A percentile compares a stretch with the other conserved stretches of the same genome.
phyloP scores from a whole-genome alignment of 2,329 filamentous ascomycete genomes.

The Alternaria infectoria region DNA sequence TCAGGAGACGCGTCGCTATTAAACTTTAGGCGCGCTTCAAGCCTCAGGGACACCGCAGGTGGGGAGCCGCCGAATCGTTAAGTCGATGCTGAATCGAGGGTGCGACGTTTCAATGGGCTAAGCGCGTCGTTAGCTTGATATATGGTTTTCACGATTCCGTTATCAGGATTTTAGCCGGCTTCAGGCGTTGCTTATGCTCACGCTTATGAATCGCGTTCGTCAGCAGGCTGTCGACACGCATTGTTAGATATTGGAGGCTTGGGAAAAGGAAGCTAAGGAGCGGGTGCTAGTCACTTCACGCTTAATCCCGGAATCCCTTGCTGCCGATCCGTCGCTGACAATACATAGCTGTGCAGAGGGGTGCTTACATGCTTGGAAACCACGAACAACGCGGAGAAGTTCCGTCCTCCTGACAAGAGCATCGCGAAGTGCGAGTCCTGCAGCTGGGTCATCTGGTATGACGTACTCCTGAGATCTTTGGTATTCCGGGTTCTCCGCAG shows the following conservation, averaged over 20 bases:
- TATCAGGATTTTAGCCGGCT: not conserved
- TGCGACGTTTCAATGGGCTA: not conserved
- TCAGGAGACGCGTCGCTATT: constrained; percentile 13
- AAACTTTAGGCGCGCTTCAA: constrained; percentile 17
- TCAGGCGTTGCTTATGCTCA: constrained; percentile 1
- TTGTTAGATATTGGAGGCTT: constrained; percentile 3
- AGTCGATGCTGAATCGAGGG: constrained; percentile 7
- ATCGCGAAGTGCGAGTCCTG: not conserved
- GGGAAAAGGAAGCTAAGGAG: not conserved
- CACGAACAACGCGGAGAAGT: not conserved
- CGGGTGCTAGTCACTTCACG: constrained; percentile 4
- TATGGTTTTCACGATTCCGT: constrained; percentile 1
- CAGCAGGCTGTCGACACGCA: not conserved
- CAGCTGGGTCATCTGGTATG: not conserved
- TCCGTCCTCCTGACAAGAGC: not conserved
- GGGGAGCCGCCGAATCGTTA: constrained; percentile 20
- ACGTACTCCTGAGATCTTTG: not conserved
- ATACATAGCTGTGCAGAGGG: not conserved
- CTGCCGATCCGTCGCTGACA: constrained; percentile 3
- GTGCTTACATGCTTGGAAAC: not conserved
- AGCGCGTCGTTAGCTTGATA: not conserved
- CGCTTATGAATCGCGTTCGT: constrained; percentile 8
- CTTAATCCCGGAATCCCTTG: constrained; percentile 1
- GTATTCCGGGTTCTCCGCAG: not conserved
- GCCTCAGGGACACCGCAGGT: constrained; percentile 14